phyloP scores from a whole-genome alignment of 257 asterid genomes.

The Verbascum thapsus region DNA sequence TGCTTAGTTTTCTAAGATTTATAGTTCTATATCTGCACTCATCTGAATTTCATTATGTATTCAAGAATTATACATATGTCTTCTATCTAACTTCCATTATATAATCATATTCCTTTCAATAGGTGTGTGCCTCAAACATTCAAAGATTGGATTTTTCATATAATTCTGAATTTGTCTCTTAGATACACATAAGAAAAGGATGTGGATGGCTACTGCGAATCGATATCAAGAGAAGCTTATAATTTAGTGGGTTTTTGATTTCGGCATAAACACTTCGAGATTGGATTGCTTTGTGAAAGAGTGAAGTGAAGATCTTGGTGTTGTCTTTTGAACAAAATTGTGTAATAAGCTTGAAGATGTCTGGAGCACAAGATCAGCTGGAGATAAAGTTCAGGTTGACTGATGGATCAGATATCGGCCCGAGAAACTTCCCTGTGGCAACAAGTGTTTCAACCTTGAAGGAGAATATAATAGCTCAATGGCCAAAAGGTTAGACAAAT shows the following conservation, averaged over 20 bases:
- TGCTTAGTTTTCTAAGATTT: not conserved
- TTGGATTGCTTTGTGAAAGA: slow-evolving; percentile 36
- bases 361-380: slow-evolving; percentile 74
- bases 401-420: slow-evolving; percentile 92
- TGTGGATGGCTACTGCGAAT: slow-evolving; percentile 43
- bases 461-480: slow-evolving; percentile 80
- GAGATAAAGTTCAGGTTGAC: slow-evolving; percentile 89
- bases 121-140: slow-evolving; percentile 6
- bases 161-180: slow-evolving; percentile 4
- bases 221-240: slow-evolving; percentile 27
- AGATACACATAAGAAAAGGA: slow-evolving; percentile 28
- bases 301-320: slow-evolving; percentile 39
- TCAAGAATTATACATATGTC: slow-evolving; percentile 24
- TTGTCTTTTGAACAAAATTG: slow-evolving; percentile 28
- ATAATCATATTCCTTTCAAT: slow-evolving; percentile 28
- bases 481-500: slow-evolving; percentile 82
- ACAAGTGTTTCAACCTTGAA: slow-evolving; percentile 79
- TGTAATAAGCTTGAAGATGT: slow-evolving; percentile 43
- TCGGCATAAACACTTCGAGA: slow-evolving; percentile 24
- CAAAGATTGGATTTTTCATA: slow-evolving; percentile 8
- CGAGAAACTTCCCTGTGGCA: slow-evolving; percentile 63
- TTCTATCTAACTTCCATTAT: slow-evolving; percentile 18
- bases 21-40: slow-evolving; percentile 1
- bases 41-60: slow-evolving; percentile 21
- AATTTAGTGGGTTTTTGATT: slow-evolving; percentile 42